These are phyloP conservation scores for Diaporthe sp. DNA, from an alignment of 2,329 filamentous ascomycete genomes.

Conservation along the genomic window DNA sequence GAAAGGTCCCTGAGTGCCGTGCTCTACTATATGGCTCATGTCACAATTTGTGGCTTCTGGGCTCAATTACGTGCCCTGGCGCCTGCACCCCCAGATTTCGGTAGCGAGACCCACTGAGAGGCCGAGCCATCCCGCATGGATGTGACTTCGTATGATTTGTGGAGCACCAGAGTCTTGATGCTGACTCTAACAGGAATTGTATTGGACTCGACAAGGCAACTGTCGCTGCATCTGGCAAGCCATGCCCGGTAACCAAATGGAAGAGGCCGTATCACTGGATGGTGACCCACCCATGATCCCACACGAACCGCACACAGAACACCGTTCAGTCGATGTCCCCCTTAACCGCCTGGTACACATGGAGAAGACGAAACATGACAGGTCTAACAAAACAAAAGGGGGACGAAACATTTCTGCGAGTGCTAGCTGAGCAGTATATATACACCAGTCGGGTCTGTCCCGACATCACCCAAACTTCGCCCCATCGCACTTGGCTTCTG, in stretches of 20 bases:
- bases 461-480: not conserved
- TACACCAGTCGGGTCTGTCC: not conserved
- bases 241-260: not conserved
- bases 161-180: not conserved
- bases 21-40: not conserved
- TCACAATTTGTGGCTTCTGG: not conserved
- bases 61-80: constrained; percentile 22
- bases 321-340: not conserved
- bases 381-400: not conserved
- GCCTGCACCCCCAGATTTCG: not conserved
- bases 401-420: not conserved
- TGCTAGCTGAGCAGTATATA: not conserved
- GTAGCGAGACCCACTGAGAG: constrained; percentile 23
- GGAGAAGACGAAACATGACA: constrained; percentile 17
- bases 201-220: constrained; percentile 14
- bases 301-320: constrained; percentile 16
- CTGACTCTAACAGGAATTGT: not conserved
- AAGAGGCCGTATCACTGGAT: not conserved
- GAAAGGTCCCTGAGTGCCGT: not conserved
- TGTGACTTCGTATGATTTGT: constrained; percentile 20
- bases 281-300: not conserved
- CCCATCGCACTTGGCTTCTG: not conserved
- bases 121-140: constrained; percentile 14
- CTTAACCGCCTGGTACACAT: not conserved
- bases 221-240: constrained; percentile 3